phyloP scores from a whole-genome alignment of 129 eudicot genomes.

The Escallonia herrerae region DNA sequence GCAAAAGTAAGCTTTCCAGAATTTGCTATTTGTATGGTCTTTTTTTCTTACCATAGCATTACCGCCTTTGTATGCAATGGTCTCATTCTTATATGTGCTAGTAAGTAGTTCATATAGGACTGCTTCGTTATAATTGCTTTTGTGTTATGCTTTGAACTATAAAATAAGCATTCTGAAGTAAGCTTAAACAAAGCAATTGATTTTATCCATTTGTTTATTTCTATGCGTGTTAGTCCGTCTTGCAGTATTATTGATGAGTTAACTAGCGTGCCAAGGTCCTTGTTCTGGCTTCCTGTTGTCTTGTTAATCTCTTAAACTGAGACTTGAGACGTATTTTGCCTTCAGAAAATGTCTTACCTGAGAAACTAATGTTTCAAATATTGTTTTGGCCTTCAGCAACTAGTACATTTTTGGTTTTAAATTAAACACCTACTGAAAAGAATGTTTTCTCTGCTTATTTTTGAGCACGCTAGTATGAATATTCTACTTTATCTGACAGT shows the following conservation, averaged over 20 bases:
- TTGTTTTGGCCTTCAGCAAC: not conserved
- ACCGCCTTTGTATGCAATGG: not conserved
- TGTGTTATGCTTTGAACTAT: not conserved
- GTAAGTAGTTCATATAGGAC: not conserved
- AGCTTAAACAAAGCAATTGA: no score
- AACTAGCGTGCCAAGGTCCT: no score
- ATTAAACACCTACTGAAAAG: not conserved
- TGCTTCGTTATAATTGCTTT: not conserved
- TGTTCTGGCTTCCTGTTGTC: no score
- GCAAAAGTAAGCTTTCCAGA: conserved; percentile 69
- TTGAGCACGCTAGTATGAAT: not conserved
- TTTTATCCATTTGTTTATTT: no score
- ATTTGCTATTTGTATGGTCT: not conserved
- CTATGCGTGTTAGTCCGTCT: not conserved
- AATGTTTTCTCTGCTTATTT: not conserved
- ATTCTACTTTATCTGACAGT: not conserved
- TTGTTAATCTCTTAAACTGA: no score
- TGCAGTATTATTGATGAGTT: no score
- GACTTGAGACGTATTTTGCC: no score
- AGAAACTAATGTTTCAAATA: not conserved
- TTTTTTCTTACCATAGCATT: not conserved
- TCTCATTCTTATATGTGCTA: not conserved
- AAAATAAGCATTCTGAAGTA: no score
- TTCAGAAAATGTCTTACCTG: no score
- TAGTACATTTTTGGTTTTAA: no score